Percentiles rank a stretch among this genome's conserved stretches.
These are phyloP conservation scores for Eimeria praecox DNA, from an alignment of 169 alveolate species.

Conservation along the genomic window DNA sequence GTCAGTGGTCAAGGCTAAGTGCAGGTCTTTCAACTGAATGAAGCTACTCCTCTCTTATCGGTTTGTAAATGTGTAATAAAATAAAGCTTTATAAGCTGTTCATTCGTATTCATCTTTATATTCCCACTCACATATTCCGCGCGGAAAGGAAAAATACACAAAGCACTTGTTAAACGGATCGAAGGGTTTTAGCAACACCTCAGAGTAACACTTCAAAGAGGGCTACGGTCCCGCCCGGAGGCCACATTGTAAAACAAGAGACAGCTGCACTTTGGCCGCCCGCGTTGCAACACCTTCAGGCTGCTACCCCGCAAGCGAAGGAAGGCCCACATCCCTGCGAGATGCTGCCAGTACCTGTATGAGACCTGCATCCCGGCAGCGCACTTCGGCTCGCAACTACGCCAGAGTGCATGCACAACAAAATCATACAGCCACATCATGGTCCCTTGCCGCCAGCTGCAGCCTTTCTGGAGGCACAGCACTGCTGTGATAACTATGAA, in stretches of 20 bases:
- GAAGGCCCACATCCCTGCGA: constrained; percentile 54
- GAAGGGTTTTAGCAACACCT: neutral
- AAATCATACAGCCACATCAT: constrained; percentile 35
- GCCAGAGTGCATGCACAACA: constrained; percentile 46
- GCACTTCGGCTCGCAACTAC: constrained; percentile 25
- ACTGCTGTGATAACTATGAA: constrained; percentile 35
- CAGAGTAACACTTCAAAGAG: constrained; percentile 27
- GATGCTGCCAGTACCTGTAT: constrained; percentile 57
- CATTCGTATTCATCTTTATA: neutral
- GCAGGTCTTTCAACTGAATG: neutral
- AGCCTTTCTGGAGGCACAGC: constrained; percentile 50
- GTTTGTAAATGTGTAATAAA: neutral
- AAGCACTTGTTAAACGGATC: neutral
- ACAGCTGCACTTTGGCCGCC: constrained; percentile 73
- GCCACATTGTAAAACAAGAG: constrained; percentile 52
- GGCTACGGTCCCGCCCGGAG: constrained; percentile 55
- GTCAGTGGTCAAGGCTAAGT: neutral
- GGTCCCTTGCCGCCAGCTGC: constrained; percentile 41
- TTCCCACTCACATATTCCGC: neutral
- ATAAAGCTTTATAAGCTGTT: too few species aligned
- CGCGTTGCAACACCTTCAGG: constrained; percentile 56
- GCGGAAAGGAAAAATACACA: neutral
- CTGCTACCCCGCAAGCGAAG: constrained; percentile 53
- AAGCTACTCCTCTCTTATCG: neutral
- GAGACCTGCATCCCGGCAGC: constrained; percentile 43